These are phyloP conservation scores for Pugionium cornutum DNA, from an alignment of 345 rosid species.

Conservation along the genomic window DNA sequence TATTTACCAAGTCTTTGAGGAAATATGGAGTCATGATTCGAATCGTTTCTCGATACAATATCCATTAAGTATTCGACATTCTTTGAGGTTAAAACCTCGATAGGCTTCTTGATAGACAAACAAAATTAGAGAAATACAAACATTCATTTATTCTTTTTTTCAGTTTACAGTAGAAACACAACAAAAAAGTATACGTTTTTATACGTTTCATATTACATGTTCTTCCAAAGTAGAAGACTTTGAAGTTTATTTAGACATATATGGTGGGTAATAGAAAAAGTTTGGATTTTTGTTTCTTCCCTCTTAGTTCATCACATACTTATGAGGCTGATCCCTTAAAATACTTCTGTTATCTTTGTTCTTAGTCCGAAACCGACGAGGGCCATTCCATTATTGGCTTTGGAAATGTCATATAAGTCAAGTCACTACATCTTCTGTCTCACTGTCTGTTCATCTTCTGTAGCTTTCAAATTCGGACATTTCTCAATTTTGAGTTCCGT, in stretches of 20 bases:
- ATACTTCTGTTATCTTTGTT: not conserved
- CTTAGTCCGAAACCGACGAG: not conserved
- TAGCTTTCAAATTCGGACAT: slow-evolving; percentile 24
- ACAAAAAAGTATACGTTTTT: not conserved
- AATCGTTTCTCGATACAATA: slow-evolving; percentile 90
- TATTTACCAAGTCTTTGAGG: slow-evolving; percentile 89
- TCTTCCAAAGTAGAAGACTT: slow-evolving; percentile 16
- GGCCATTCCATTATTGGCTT: too few relatives aligned
- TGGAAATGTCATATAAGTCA: too few relatives aligned
- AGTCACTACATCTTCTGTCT: too few relatives aligned
- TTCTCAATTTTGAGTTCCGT: not conserved
- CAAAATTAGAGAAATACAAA: not conserved
- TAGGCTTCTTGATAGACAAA: slow-evolving; percentile 61
- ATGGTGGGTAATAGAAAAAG: not conserved
- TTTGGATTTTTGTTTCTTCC: not conserved
- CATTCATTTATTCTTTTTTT: slow-evolving; percentile 6
- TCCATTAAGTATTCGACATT: slow-evolving; percentile 93
- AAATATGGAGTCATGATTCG: slow-evolving; percentile 82
- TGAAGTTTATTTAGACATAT: slow-evolving; percentile 4
- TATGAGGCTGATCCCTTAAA: slow-evolving; percentile 17
- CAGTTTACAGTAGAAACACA: not conserved
- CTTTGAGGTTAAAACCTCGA: slow-evolving; percentile 94
- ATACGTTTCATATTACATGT: not conserved
- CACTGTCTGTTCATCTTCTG: too few relatives aligned
- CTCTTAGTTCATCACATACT: slow-evolving; percentile 11